A percentile compares a stretch with the other conserved stretches of the same genome.
phyloP scores from a whole-genome alignment of 345 rosid genomes.

The Eucalyptus paniculata region DNA sequence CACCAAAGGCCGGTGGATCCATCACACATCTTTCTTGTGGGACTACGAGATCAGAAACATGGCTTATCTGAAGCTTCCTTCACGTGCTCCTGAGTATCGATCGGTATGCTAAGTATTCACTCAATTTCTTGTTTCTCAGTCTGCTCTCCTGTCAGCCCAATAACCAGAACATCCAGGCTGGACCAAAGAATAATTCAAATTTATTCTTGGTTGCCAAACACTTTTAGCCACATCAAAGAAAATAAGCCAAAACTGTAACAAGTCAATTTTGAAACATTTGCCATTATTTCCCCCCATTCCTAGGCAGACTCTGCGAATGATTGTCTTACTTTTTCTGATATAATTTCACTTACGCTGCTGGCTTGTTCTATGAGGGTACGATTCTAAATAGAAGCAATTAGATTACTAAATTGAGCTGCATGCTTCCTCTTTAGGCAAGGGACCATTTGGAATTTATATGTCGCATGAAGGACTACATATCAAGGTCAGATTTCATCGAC shows the following conservation, averaged over 20 bases:
- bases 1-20: slow-evolving; percentile 62
- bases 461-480: slow-evolving; percentile 50
- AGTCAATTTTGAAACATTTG: background rate
- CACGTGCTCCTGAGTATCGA: slow-evolving; percentile 55
- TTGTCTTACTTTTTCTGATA: background rate
- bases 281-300: background rate
- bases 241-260: background rate
- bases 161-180: background rate
- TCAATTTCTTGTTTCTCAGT: background rate
- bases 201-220: background rate
- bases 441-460: slow-evolving; percentile 57
- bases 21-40: slow-evolving; percentile 86
- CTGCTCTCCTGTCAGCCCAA: background rate
- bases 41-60: slow-evolving; percentile 55
- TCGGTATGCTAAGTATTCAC: slow-evolving; percentile 11
- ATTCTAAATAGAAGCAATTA: background rate
- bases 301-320: background rate
- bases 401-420: background rate
- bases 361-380: background rate
- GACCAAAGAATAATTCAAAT: background rate
- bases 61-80: slow-evolving; percentile 70
- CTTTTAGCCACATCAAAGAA: background rate
- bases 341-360: background rate
- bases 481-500: slow-evolving; percentile 45
- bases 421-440: slow-evolving; percentile 40